Evolutionary conservation across 1,139 yeast genomes (phyloP), one percentile per base, ranked within the genome.

Genomic region (Pichia sp.): DNA sequence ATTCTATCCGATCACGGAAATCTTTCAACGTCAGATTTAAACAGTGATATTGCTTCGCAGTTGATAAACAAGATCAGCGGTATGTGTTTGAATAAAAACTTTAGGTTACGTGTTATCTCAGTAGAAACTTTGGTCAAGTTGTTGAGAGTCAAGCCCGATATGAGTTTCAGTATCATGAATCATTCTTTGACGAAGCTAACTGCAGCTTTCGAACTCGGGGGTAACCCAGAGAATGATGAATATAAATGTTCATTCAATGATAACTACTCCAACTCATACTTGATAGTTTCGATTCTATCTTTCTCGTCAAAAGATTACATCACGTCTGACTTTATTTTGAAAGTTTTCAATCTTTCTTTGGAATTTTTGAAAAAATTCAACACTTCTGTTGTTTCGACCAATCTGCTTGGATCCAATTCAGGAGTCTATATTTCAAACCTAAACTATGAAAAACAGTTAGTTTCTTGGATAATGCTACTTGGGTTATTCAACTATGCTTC

Each of bases 401-500:
- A 66, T 50, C 49, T 67, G 40, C 61, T 66, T 53, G 64, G 66
- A 4, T 57, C 59, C 50, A 76, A 75, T 3, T 67, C 72, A 45
- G 72, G 77, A 0, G 61, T 70, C 34, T 62, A 69, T 13, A 67
- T 77, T 28, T 70, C 79, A 0, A 74, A 70, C 53, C 50, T 63
- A 3, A 62, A 70, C 25, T 76, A 74, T 57, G 74, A 73, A 51
- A 76, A 71, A 49, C 72, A 74, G 31, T 55, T 72, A 8, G 62
- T 73, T n/a, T 71, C 87, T 58, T 91, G 98, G 98, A 75, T 85
- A 3, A 70, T 89, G 22, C 70, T 93, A 41, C 74, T 85, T 49
- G 95, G 97, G 0, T 70, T 90, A 43, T 85, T 91, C 67, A 83
- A 89, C 21, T 79, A 85, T 54, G 66, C 65, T 1, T 58, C 65